These are phyloP conservation scores for Vanderwaltozyma tropicalis DNA, from an alignment of 805 yeast genomes.

Conservation along the genomic window DNA sequence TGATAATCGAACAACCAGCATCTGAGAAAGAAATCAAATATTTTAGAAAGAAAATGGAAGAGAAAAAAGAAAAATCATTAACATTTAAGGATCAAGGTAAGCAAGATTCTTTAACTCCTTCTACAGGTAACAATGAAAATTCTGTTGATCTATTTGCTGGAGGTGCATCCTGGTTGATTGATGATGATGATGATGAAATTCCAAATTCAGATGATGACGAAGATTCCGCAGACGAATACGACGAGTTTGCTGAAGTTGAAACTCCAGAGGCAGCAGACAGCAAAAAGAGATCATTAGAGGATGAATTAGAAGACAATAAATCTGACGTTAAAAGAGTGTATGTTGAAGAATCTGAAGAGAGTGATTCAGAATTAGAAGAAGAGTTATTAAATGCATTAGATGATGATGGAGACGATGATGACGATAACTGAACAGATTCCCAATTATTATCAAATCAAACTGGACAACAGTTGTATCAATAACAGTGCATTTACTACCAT, in stretches of 20 bases:
- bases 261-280: constrained; percentile 3
- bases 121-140: constrained; percentile 7
- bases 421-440: no score
- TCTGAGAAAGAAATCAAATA: constrained; percentile 33
- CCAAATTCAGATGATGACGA: constrained; percentile 16
- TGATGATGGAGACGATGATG: not conserved
- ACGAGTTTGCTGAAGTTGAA: constrained; percentile 3
- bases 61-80: constrained; percentile 33
- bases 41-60: constrained; percentile 24
- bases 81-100: constrained; percentile 17
- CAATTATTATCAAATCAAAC: no score
- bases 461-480: no score
- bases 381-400: constrained; percentile 17
- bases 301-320: constrained; percentile 1
- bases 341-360: constrained; percentile 9
- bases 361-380: constrained; percentile 24
- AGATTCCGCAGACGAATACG: constrained; percentile 10
- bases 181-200: constrained; percentile 25
- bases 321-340: constrained; percentile 2
- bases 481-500: no score
- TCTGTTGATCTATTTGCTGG: constrained; percentile 19
- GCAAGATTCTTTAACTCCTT: constrained; percentile 2
- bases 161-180: constrained; percentile 27
- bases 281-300: constrained; percentile 6
- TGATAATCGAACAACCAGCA: constrained; percentile 41